A percentile compares a stretch with the other conserved stretches of the same genome.
Conservation (phyloP, 2,329 filamentous ascomycete genomes). For the Raffaelea deltoideospora region DNA sequence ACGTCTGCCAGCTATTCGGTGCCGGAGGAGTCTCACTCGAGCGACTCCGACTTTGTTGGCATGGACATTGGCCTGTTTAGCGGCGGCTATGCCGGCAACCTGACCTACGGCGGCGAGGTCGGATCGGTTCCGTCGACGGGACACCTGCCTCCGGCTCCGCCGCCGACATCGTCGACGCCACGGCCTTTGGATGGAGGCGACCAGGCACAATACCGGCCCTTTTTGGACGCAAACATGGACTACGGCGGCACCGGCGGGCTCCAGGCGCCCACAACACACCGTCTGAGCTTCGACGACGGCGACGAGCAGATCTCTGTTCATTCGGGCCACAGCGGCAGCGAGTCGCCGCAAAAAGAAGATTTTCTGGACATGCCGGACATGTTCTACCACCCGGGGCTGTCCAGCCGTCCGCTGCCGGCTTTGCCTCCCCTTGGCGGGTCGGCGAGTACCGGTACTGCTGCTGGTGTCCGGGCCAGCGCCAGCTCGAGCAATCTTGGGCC, state of each 20-base stretch:
- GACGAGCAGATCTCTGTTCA: constrained; percentile 56
- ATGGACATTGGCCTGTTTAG: constrained; percentile 64
- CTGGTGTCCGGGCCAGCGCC: constrained; percentile 28
- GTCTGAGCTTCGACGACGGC: constrained; percentile 83
- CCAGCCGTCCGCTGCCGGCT: constrained; percentile 47
- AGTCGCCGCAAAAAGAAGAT: constrained; percentile 55
- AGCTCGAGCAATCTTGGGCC: constrained; percentile 25
- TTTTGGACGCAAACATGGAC: constrained; percentile 58
- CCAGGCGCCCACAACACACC: constrained; percentile 55
- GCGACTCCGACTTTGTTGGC: constrained; percentile 56
- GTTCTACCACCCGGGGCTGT: constrained; percentile 80
- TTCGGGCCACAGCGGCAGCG: constrained; percentile 42
- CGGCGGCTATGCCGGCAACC: constrained; percentile 47
- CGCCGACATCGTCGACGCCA: constrained; percentile 31
- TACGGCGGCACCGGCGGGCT: constrained; percentile 83
- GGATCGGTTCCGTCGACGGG: constrained; percentile 24
- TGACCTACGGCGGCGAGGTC: constrained; percentile 34
- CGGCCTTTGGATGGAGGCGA: constrained; percentile 21
- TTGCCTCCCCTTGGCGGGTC: too few relatives aligned
- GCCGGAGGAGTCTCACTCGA: constrained; percentile 36
- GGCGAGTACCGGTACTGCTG: constrained; percentile 44
- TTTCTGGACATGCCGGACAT: constrained; percentile 83
- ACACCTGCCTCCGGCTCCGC: constrained; percentile 21
- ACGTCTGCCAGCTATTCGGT: too few relatives aligned
- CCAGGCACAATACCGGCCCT: constrained; percentile 22